Evolutionary conservation across 371 early-diverging fungal genomes (phyloP), one percentile per base, ranked within the genome.

Genomic region (Mucor circinelloides): DNA sequence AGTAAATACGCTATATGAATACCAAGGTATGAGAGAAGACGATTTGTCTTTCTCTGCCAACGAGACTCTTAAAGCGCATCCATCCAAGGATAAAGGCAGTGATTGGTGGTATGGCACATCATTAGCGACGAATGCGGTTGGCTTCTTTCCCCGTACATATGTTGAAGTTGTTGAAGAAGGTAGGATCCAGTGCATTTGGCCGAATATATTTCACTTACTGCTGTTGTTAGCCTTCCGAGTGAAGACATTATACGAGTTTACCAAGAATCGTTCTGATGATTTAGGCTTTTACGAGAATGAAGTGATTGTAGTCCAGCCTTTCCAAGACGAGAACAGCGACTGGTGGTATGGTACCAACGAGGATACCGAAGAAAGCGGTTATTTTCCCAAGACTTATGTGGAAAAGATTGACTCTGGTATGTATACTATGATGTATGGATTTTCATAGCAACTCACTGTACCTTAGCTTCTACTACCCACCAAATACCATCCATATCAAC

Each of bases 21-120:
- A 83, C 60, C 74, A 66, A 19, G 86, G 84, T 10, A 67, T 79
- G 15, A 70, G 83, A 31, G 75, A 78, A 25, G 86, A 84, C 59
- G 86, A 86, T 55, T 65, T 86, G 21, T 70, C 74, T 9, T 78
- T 86, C 30, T 64, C 55, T 6, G 83, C 78, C 40, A 83, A 81
- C 44, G 81, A 82, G 50, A 71, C 74, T 2, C 54, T 86, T 32
- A 77, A 82, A 44, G 86, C 84, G 6, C 78, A 86, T 62, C 86
- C 86, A n/a, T 81, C 83, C 10, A 84, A 86, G 55, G 83, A 83
- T 40, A 77, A 67, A 40, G 61, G 65, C 7, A 78, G 80, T 55
- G 82, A 82, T 58, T 85, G 81, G 81, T 83, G 80, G 80, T 81
- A 79, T 70, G 79, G 81, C 17, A 75, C 78, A 19, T 75, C 80